Percentiles rank a stretch among this genome's conserved stretches.
Evolutionary conservation across 177 flowering plant genomes (phyloP).

Genomic region (Viscum album): DNA sequence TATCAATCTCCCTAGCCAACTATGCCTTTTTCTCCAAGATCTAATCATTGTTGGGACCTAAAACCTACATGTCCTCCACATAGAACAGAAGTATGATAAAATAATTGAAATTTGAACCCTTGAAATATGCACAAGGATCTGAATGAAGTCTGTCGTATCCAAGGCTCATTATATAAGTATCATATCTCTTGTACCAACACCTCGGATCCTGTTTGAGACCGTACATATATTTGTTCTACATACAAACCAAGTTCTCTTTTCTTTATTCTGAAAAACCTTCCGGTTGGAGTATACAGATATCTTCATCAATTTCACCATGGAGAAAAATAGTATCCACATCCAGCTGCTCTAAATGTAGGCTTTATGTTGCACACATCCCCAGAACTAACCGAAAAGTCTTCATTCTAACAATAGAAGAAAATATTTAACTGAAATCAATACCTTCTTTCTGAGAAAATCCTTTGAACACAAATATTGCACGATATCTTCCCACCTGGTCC

Average conservation of each 20-base stretch:
- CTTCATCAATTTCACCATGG: background rate
- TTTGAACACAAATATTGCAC: background rate
- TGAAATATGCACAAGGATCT: too few species aligned
- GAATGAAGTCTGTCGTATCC: too few species aligned
- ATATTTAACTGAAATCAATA: too few species aligned
- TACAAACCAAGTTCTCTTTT: slow-evolving; percentile 1
- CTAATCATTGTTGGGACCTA: background rate
- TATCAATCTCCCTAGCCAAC: too few species aligned
- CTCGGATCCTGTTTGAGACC: too few species aligned
- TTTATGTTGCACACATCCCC: background rate
- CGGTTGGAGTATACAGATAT: background rate
- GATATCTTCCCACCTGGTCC: too few species aligned
- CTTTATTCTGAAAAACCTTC: background rate
- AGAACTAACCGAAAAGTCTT: background rate
- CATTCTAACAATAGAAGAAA: too few species aligned
- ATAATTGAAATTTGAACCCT: background rate
- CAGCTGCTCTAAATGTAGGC: background rate
- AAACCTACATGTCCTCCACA: background rate
- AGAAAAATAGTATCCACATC: background rate
- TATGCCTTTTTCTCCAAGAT: too few species aligned
- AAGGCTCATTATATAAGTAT: background rate
- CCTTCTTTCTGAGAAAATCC: background rate
- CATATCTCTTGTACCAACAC: background rate
- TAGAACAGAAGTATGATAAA: background rate
- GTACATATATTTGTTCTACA: background rate